Conservation (phyloP, 164 flowering plant genomes). For the Liquidambar formosana region DNA sequence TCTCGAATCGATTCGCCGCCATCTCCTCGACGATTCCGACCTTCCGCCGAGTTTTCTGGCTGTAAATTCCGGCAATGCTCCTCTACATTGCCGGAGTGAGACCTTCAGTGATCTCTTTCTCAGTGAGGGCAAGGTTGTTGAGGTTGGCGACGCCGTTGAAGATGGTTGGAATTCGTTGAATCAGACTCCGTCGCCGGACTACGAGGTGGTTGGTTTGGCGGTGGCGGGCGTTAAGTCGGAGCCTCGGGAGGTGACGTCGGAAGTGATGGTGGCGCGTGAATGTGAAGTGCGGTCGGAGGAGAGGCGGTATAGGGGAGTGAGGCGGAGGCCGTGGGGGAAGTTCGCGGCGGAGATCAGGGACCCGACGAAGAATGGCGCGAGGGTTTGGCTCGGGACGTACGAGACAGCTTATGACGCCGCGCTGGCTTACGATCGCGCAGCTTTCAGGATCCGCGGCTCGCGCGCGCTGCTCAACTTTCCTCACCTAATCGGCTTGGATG, state of each 20-base stretch:
- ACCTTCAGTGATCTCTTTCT: neutral
- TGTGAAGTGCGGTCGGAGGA: neutral
- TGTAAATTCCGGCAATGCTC: neutral
- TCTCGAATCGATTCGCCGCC: neutral
- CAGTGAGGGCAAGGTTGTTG: neutral
- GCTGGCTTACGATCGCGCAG: conserved; percentile 25
- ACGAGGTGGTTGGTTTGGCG: neutral
- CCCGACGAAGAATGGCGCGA: conserved; percentile 20
- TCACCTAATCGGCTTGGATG: conserved; percentile 1
- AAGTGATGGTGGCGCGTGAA: neutral
- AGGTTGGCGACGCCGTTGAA: neutral
- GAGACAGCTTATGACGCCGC: conserved; percentile 22
- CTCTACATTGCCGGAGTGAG: neutral
- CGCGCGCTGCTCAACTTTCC: conserved; percentile 23
- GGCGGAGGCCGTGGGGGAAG: conserved; percentile 24
- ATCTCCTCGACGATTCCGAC: conserved; percentile 7
- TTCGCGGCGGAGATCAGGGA: conserved; percentile 28
- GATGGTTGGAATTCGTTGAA: too few species aligned
- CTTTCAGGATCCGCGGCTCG: conserved; percentile 15
- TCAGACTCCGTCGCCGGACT: neutral
- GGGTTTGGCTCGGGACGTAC: conserved; percentile 25
- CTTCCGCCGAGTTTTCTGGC: neutral
- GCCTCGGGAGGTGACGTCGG: neutral
- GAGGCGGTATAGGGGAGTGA: conserved; percentile 13
- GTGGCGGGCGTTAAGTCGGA: neutral